These are phyloP conservation scores for Deuterostichococcus epilithicus DNA, from an alignment of 139 green algal species.

Conservation along the genomic window DNA sequence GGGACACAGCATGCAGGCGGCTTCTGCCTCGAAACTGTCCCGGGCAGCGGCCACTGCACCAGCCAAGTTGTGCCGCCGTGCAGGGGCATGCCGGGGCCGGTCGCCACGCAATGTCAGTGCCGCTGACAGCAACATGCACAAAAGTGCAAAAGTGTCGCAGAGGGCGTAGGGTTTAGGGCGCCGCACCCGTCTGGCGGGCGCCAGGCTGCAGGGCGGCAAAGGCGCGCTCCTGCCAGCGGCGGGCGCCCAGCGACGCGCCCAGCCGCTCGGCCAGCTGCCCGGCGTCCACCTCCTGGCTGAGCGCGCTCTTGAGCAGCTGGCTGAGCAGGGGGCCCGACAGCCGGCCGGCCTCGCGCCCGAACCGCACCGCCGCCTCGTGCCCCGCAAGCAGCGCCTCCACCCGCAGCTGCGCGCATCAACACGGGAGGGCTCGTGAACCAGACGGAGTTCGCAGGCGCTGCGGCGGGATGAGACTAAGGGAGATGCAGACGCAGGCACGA, in stretches of 20 bases:
- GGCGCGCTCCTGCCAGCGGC: conserved; percentile 33
- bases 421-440: too few relatives aligned
- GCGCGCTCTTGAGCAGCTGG: conserved; percentile 32
- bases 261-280: conserved; percentile 17
- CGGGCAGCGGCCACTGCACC: too few relatives aligned
- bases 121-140: too few relatives aligned
- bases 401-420: conserved; percentile 1
- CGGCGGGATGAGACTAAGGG: neutral
- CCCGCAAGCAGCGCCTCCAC: conserved; percentile 10
- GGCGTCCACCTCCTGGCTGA: conserved; percentile 40
- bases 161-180: neutral
- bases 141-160: neutral
- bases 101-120: neutral
- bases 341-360: conserved; percentile 1
- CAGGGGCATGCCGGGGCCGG: too few relatives aligned
- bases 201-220: conserved; percentile 4
- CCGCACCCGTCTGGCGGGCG: conserved; percentile 13
- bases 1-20: neutral
- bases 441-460: too few relatives aligned
- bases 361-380: conserved; percentile 14
- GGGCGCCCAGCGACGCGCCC: conserved; percentile 34
- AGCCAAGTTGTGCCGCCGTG: too few relatives aligned
- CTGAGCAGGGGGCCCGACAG: conserved; percentile 28
- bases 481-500: neutral
- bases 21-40: too few relatives aligned